phyloP scores from a whole-genome alignment of 23 red algal species.

The Cyanidium caldarium region DNA sequence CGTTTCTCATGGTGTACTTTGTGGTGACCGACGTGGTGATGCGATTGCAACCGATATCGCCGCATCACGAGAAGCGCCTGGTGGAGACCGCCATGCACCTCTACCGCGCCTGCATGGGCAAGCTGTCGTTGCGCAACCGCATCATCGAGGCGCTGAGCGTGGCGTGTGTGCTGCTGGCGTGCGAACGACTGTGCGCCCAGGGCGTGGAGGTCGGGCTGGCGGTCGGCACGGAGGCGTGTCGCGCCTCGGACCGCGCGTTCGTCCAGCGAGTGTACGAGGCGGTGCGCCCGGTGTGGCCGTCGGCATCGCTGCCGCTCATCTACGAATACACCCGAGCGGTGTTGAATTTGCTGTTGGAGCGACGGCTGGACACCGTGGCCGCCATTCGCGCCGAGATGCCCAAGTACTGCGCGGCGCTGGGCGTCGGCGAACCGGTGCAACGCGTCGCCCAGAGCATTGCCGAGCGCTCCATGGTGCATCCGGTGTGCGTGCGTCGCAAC shows the following conservation, averaged over 20 bases:
- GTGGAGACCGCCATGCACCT: background rate
- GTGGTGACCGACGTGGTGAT: background rate
- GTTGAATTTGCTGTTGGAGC: background rate
- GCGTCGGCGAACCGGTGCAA: background rate
- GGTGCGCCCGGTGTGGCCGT: background rate
- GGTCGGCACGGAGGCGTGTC: background rate
- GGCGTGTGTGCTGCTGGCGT: background rate
- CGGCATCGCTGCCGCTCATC: background rate
- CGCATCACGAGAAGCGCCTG: background rate
- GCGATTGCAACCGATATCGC: background rate
- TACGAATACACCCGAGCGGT: constrained; percentile 6
- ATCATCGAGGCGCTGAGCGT: background rate
- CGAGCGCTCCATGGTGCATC: background rate
- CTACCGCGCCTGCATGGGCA: background rate
- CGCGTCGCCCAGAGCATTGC: background rate
- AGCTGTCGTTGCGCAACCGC: background rate
- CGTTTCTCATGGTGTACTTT: background rate
- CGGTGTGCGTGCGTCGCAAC: background rate
- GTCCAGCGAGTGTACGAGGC: background rate
- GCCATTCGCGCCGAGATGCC: background rate
- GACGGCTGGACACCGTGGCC: background rate
- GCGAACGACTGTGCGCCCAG: background rate
- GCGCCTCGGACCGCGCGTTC: background rate
- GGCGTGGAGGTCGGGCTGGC: background rate
- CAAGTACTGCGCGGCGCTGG: background rate